A percentile compares a stretch with the other conserved stretches of the same genome.
phyloP scores from a whole-genome alignment of 345 rosid species.

The Excoecaria cochinchinensis region DNA sequence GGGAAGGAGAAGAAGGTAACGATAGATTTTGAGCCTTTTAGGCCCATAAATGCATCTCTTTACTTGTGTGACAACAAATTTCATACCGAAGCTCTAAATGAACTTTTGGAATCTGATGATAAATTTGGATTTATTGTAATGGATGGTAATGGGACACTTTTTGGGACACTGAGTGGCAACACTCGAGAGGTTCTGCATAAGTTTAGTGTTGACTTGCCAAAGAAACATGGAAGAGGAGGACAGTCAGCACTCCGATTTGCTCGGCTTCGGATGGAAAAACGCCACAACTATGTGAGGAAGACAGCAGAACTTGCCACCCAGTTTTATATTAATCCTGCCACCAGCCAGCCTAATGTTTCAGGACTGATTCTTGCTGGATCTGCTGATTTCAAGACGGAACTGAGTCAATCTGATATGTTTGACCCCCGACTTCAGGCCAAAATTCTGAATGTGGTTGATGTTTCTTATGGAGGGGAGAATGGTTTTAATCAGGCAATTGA shows the following conservation, averaged over 20 bases:
- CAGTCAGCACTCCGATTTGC: conserved; percentile 97
- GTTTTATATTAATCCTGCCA: conserved; percentile 78
- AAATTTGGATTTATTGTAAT: conserved; percentile 90
- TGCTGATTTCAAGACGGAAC: conserved; percentile 91
- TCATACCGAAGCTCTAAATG: conserved; percentile 82
- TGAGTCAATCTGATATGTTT: conserved; percentile 92
- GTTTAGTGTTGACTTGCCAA: conserved; percentile 82
- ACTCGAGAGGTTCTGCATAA: conserved; percentile 91
- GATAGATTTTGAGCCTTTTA: conserved; percentile 88
- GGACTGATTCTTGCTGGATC: conserved; percentile 95
- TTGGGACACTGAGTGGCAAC: conserved; percentile 90
- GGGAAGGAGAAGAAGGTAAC: conserved; percentile 96
- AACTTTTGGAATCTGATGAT: conserved; percentile 86
- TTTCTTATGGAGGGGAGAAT: conserved; percentile 90
- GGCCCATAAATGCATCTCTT: conserved; percentile 85
- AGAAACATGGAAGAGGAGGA: conserved; percentile 98
- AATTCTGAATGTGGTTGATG: conserved; percentile 85
- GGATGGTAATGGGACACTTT: conserved; percentile 91
- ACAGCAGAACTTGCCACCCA: conserved; percentile 97
- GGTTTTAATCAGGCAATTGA: conserved; percentile 94
- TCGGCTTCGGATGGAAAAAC: conserved; percentile 92
- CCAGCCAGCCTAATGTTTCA: conserved; percentile 91
- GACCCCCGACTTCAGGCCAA: conserved; percentile 96
- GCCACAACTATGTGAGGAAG: conserved; percentile 88
- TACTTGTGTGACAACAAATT: conserved; percentile 89